Conservation (phyloP, 2,329 filamentous ascomycete genomes). For the Sporothrix humicola region DNA sequence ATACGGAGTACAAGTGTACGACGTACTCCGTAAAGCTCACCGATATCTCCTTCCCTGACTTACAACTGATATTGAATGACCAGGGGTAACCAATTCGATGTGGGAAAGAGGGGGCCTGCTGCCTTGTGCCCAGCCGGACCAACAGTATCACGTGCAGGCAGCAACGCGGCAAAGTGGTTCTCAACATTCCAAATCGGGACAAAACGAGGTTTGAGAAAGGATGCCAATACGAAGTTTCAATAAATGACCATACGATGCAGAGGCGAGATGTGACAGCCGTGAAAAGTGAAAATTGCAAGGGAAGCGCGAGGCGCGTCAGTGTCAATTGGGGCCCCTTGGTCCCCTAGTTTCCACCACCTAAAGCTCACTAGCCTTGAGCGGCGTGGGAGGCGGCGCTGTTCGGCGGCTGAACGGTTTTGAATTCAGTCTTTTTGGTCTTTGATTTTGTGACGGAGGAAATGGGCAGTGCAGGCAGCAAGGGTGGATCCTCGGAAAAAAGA, state of each 20-base stretch:
- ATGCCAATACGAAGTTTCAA: too few relatives aligned
- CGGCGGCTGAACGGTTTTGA: background rate
- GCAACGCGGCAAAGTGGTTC: background rate
- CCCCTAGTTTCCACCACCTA: too few relatives aligned
- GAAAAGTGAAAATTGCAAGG: background rate
- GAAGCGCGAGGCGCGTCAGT: background rate
- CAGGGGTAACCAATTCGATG: background rate
- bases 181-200: background rate
- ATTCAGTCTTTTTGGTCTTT: background rate
- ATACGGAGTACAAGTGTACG: background rate
- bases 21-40: background rate
- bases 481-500: background rate
- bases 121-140: background rate
- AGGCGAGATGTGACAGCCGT: background rate
- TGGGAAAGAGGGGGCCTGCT: conserved; percentile 8
- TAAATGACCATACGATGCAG: background rate
- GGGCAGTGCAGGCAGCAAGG: conserved; percentile 27
- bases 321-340: background rate
- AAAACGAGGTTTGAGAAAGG: background rate
- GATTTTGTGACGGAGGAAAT: background rate
- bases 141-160: conserved; percentile 21
- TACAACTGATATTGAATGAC: background rate
- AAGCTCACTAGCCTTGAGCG: background rate
- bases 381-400: conserved; percentile 18
- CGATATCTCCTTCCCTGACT: background rate